These are phyloP conservation scores for Geoglossum glabrum DNA, from an alignment of 495 filamentous ascomycete species.

Conservation along the genomic window DNA sequence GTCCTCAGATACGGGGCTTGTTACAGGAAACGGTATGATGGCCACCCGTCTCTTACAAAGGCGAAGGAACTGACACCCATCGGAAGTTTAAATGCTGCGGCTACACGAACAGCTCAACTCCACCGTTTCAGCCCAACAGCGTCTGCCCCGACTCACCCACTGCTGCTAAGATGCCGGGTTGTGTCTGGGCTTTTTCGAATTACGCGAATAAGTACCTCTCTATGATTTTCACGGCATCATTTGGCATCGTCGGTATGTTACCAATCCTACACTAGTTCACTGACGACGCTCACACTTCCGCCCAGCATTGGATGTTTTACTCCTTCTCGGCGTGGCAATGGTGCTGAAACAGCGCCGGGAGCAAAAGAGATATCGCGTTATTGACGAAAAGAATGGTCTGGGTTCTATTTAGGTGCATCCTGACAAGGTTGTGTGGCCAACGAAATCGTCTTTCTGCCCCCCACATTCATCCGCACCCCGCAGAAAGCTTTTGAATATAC, in stretches of 20 bases:
- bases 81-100: constrained; percentile 54
- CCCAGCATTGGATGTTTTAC: constrained; percentile 33
- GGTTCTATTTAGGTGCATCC: not conserved
- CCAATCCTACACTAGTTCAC: not conserved
- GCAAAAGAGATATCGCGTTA: constrained; percentile 29
- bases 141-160: constrained; percentile 39
- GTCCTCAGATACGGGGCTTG: constrained; percentile 31
- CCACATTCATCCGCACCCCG: not conserved
- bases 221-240: constrained; percentile 52
- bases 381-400: constrained; percentile 1
- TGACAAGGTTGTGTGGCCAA: not conserved
- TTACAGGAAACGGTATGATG: constrained; percentile 41
- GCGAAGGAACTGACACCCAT: not conserved
- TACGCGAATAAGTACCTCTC: constrained; percentile 50
- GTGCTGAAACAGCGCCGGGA: constrained; percentile 54
- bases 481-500: not conserved
- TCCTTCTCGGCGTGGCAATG: constrained; percentile 46
- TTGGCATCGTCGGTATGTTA: constrained; percentile 44
- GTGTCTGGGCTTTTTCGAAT: constrained; percentile 36
- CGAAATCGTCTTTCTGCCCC: not conserved
- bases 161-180: constrained; percentile 45
- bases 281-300: not conserved
- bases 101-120: constrained; percentile 44
- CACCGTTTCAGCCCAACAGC: constrained; percentile 38
- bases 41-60: not conserved